Conservation (phyloP, 768 basidiomycete species). For the Mycena amicta region DNA sequence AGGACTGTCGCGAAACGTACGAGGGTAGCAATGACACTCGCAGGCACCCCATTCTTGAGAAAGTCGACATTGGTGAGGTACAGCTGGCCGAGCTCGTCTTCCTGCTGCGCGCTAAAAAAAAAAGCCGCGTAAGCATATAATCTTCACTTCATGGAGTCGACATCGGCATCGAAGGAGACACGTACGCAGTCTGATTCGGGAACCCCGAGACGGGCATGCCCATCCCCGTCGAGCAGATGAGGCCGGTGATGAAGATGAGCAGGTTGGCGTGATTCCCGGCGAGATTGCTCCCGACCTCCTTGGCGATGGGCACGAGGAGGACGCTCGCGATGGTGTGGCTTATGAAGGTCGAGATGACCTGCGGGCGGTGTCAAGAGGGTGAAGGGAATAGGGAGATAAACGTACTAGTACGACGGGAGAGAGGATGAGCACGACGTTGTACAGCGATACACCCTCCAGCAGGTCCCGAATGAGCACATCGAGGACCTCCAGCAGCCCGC, state of each 20-base stretch:
- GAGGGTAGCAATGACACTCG: constrained; percentile 85
- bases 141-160: constrained; percentile 5
- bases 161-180: no score
- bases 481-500: constrained; percentile 83
- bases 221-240: constrained; percentile 96
- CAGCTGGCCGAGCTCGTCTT: constrained; percentile 89
- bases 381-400: constrained; percentile 25
- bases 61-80: constrained; percentile 89
- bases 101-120: constrained; percentile 75
- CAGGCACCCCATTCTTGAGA: constrained; percentile 90
- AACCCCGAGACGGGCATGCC: constrained; percentile 99
- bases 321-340: constrained; percentile 97
- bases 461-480: constrained; percentile 61
- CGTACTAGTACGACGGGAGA: constrained; percentile 71
- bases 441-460: constrained; percentile 64
- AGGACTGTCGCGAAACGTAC: constrained; percentile 43
- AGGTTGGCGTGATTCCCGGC: constrained; percentile 72
- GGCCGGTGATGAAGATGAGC: constrained; percentile 89
- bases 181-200: constrained; percentile 96
- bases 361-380: constrained; percentile 2
- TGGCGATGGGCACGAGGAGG: constrained; percentile 94
- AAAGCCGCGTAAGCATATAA: constrained; percentile 16
- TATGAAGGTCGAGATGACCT: constrained; percentile 93
- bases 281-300: constrained; percentile 82
- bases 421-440: constrained; percentile 71